A percentile compares a stretch with the other conserved stretches of the same genome.
phyloP scores from a whole-genome alignment of 148 eudicot species.

The Bassia scoparia region DNA sequence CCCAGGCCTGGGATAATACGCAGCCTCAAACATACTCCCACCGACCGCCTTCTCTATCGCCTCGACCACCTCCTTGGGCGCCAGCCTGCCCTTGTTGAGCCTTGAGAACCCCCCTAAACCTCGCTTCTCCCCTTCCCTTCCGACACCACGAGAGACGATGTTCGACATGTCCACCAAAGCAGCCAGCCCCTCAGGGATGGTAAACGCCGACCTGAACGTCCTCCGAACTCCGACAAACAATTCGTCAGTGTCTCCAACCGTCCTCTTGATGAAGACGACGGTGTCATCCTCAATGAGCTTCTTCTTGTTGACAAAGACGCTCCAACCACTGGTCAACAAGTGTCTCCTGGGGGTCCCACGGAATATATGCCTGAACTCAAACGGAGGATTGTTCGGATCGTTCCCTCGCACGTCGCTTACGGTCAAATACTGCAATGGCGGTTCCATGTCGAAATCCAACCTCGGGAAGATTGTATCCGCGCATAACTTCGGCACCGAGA shows the following conservation, averaged over 20 bases:
- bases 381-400: too few species aligned
- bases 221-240: constrained; percentile 57
- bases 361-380: constrained; percentile 74
- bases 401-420: constrained; percentile 40
- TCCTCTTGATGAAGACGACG: constrained; percentile 50
- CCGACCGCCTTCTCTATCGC: constrained; percentile 47
- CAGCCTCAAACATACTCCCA: constrained; percentile 58
- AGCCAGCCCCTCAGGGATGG: background rate
- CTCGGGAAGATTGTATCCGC: constrained; percentile 75
- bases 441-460: constrained; percentile 48
- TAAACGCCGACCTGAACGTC: constrained; percentile 24
- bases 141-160: too few species aligned
- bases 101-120: constrained; percentile 24
- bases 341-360: constrained; percentile 85
- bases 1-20: constrained; percentile 53
- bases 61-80: constrained; percentile 41
- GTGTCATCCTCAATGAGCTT: constrained; percentile 63
- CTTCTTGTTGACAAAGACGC: constrained; percentile 73
- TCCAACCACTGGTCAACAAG: constrained; percentile 83
- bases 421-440: constrained; percentile 58
- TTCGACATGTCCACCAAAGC: background rate
- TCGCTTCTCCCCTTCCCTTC: background rate
- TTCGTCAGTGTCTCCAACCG: constrained; percentile 25
- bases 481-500: constrained; percentile 81
- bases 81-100: constrained; percentile 33